Evolutionary conservation across 441 rosid species (phyloP).

Genomic region (Hura crepitans): DNA sequence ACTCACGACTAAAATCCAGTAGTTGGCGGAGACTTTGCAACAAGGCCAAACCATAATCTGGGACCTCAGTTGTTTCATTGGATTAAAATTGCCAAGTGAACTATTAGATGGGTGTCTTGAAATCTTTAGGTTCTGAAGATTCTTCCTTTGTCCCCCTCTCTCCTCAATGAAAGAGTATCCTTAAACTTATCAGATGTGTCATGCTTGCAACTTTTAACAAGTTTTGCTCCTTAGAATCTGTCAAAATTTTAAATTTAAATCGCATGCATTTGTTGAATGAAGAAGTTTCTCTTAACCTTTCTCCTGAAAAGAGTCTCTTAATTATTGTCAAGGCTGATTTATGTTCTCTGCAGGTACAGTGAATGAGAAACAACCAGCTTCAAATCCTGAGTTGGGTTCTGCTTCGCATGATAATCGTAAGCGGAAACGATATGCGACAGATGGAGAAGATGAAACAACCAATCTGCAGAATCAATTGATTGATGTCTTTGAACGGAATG

Average conservation of each 20-base stretch:
- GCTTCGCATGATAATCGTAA: conserved; percentile 62
- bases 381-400: conserved; percentile 51
- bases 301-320: not conserved
- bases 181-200: not conserved
- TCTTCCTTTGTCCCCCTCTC: not conserved
- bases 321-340: not conserved
- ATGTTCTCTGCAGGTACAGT: conserved; percentile 33
- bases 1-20: not conserved
- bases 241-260: conserved; percentile 5
- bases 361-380: conserved; percentile 45
- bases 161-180: too few relatives aligned
- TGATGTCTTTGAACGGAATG: conserved; percentile 71
- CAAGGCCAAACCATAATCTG: not conserved
- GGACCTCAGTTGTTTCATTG: not conserved
- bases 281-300: not conserved
- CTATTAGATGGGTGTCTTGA: not conserved
- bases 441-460: conserved; percentile 45
- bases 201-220: not conserved
- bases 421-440: conserved; percentile 44
- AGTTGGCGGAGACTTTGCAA: not conserved
- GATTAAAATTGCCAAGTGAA: not conserved
- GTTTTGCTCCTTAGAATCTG: not conserved
- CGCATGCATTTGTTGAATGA: not conserved
- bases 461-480: conserved; percentile 48
- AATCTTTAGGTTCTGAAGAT: not conserved